Percentiles rank a stretch among this genome's conserved stretches.
Conservation (phyloP, 106 monocot genomes). For the Posidonia australis region DNA sequence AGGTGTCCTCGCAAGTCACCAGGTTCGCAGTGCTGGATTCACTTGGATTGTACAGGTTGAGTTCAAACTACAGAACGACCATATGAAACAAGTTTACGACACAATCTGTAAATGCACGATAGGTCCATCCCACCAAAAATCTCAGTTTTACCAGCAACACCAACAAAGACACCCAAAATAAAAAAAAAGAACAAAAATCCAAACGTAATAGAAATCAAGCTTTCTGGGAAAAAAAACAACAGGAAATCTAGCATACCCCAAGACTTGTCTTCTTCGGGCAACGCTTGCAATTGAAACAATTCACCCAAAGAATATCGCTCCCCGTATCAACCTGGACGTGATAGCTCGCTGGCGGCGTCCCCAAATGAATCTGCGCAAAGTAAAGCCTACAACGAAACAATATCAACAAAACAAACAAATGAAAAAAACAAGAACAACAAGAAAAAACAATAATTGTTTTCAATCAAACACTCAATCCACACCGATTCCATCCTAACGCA, state of each 20-base stretch:
- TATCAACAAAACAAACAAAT: neutral
- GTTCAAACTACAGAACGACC: constrained; percentile 39
- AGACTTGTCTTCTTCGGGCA: constrained; percentile 62
- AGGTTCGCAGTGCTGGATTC: constrained; percentile 29
- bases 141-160: no score
- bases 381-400: constrained; percentile 43
- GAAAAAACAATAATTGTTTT: no score
- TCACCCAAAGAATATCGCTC: constrained; percentile 83
- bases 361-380: constrained; percentile 50
- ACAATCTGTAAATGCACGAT: neutral
- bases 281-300: constrained; percentile 46
- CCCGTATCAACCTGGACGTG: constrained; percentile 84
- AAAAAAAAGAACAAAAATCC: neutral
- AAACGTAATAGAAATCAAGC: neutral
- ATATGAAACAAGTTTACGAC: neutral
- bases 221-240: neutral
- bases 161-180: no score
- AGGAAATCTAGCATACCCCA: constrained; percentile 29
- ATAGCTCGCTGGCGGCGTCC: constrained; percentile 51
- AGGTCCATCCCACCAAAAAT: neutral
- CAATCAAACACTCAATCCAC: no score
- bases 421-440: neutral
- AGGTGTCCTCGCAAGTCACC: constrained; percentile 48
- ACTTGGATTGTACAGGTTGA: constrained; percentile 65
- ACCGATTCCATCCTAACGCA: no score